Evolutionary conservation across 192 early-diverging fungal genomes (phyloP), one percentile per base, ranked within the genome.

Genomic region (Martensiomyces pterosporus): DNA sequence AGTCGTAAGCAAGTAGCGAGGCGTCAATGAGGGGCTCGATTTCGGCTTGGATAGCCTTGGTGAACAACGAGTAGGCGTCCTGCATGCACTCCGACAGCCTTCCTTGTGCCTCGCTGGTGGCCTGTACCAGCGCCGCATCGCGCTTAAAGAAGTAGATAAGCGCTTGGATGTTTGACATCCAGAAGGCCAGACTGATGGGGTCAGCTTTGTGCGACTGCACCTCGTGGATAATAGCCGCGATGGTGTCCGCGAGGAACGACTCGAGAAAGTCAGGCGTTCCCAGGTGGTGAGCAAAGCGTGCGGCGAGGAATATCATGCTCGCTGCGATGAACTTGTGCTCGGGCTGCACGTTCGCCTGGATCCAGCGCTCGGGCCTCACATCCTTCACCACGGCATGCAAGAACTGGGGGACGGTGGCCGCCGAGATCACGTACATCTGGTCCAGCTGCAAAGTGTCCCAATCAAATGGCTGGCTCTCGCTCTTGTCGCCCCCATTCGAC

Each of bases 401-500:
- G 43, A 94, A 85, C 47, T 79, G 77, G 10, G 80, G 76, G 38
- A 92, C 70, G 6, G 82, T 82, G 23, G 81, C 76, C 45, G 76
- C 78, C 42, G 85, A 84, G 64, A 94, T 92, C n/a, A 95, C 93
- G 76, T 91, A 86, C 94, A 98, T 98, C 64, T 98, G 92, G 73
- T 92, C 87, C 12, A 83, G 83, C 55, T 80, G 68, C 66, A 91
- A 90, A 13, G 61, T 74, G 38, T 85, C 80, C 91, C 90, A 98
- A 45, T 85, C 78, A 66, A 89, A 92, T 7, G 55, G 40, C 42
- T 62, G 52, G 14, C 40, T 53, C 50, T 43, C 57, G 16, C 49
- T 52, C 32, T 75, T 55, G n/a, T 59, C 35, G 43, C 24, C 35
- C 4, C 62, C 64, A 23, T 77, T 63, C 24, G 68, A 69, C 23